phyloP scores from a whole-genome alignment of 768 basidiomycete genomes.

The Amanita thiersii region DNA sequence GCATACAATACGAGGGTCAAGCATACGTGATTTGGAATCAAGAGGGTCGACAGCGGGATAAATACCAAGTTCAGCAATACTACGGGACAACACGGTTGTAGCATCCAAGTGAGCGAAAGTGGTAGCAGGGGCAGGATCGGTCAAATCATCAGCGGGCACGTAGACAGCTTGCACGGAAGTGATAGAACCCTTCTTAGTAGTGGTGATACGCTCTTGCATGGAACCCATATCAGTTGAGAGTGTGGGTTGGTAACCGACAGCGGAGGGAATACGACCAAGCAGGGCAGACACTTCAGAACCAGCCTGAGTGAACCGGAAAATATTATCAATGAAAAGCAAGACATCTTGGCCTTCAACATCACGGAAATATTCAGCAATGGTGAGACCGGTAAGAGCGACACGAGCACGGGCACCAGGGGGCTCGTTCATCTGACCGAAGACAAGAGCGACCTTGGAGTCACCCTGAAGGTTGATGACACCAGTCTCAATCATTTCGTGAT shows the following conservation, averaged over 20 bases:
- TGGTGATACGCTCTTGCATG: constrained; percentile 99
- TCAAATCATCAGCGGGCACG: constrained; percentile 99
- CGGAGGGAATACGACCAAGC: constrained; percentile 99
- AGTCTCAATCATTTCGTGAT: constrained; percentile 99
- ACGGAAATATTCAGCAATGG: constrained; percentile 99
- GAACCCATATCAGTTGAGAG: constrained; percentile 99
- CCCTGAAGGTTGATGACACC: constrained; percentile 99
- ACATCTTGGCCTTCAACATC: constrained; percentile 99
- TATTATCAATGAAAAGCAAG: constrained; percentile 99
- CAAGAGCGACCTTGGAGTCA: constrained; percentile 99
- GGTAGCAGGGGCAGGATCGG: constrained; percentile 98
- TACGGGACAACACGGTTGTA: constrained; percentile 98
- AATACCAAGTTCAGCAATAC: constrained; percentile 98
- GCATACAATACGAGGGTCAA: constrained; percentile 96
- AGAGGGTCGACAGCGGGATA: constrained; percentile 99
- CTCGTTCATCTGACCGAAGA: constrained; percentile 99
- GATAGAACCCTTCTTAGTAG: constrained; percentile 99
- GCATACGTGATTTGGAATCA: constrained; percentile 99
- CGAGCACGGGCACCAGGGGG: constrained; percentile 99
- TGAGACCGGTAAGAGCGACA: constrained; percentile 98
- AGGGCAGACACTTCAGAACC: constrained; percentile 99
- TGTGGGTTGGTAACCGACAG: constrained; percentile 99
- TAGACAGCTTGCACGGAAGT: constrained; percentile 99
- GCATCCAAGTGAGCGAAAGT: constrained; percentile 99
- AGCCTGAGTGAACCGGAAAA: constrained; percentile 99